Conservation (phyloP, 164 flowering plant genomes). For the Tetracentron sinense region DNA sequence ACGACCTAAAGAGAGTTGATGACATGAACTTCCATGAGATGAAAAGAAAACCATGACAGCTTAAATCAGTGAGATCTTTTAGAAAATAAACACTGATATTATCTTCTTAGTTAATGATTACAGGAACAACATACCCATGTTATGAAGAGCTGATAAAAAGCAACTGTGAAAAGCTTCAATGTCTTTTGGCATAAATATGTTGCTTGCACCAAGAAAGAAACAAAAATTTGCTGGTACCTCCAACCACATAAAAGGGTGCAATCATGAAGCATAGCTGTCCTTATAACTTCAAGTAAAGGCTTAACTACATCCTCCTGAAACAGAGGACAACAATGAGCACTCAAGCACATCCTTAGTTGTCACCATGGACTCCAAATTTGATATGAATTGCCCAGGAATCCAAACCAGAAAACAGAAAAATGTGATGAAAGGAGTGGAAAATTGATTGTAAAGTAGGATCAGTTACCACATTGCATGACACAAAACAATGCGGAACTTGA, state of each 20-base stretch:
- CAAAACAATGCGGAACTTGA: conserved; percentile 78
- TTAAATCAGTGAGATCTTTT: no score
- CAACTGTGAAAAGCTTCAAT: not conserved
- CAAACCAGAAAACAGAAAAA: not conserved
- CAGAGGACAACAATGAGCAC: conserved; percentile 7
- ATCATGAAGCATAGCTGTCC: conserved; percentile 92
- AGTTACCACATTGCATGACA: conserved; percentile 96
- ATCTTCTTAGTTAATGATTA: no score
- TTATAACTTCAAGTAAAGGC: conserved; percentile 94
- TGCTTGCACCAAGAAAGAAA: not conserved
- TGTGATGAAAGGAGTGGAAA: not conserved
- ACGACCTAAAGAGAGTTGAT: not conserved
- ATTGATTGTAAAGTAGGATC: not conserved
- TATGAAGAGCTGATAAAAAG: not conserved
- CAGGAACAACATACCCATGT: not conserved
- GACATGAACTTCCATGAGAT: not conserved
- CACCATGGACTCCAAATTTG: no score
- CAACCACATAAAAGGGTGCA: conserved; percentile 91
- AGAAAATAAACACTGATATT: no score
- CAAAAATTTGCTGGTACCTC: conserved; percentile 47
- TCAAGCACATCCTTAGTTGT: not conserved
- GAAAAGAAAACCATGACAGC: not conserved
- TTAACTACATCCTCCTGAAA: conserved; percentile 94
- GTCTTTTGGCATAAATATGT: not conserved
- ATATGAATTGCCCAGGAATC: not conserved